Conservation (phyloP, 2,329 filamentous ascomycete species). For the Elsinoe ampelina region DNA sequence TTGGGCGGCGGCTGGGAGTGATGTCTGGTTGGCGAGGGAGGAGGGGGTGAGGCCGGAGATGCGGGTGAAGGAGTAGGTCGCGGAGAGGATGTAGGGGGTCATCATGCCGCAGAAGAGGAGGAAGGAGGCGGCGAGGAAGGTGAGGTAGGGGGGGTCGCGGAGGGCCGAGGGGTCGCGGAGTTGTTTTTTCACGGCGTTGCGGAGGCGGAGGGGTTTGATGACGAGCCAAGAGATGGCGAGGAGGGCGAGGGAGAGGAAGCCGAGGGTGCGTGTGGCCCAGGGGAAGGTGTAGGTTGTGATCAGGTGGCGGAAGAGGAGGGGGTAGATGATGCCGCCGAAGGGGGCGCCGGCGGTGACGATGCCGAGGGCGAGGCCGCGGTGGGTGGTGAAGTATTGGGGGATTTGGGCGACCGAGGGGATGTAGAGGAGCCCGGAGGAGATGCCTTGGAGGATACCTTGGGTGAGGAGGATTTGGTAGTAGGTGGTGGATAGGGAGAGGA, state of each 20-base stretch:
- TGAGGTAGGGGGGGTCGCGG: not conserved
- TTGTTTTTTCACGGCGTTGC: not conserved
- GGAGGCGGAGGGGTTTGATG: constrained; percentile 10
- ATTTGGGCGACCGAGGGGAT: constrained; percentile 34
- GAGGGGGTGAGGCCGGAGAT: not conserved
- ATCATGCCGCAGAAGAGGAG: constrained; percentile 11
- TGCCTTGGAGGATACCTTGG: constrained; percentile 36
- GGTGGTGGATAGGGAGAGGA: constrained; percentile 13
- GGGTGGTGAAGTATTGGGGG: constrained; percentile 33
- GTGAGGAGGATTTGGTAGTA: constrained; percentile 18
- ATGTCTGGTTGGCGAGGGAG: not conserved
- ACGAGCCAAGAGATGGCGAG: not conserved
- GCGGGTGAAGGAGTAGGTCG: not conserved
- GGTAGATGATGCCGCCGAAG: constrained; percentile 23
- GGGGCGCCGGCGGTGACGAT: constrained; percentile 35
- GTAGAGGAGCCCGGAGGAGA: constrained; percentile 38
- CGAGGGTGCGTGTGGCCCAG: not conserved
- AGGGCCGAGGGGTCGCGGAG: not conserved
- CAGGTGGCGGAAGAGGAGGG: not conserved
- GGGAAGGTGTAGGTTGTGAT: not conserved
- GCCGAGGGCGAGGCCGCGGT: constrained; percentile 36
- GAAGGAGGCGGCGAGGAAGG: constrained; percentile 5
- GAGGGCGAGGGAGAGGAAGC: not conserved
- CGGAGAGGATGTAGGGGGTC: constrained; percentile 1
- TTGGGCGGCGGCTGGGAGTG: too few species aligned